Evolutionary conservation across 2,329 filamentous ascomycete genomes (phyloP).

Genomic region (Fusarium newnesense): DNA sequence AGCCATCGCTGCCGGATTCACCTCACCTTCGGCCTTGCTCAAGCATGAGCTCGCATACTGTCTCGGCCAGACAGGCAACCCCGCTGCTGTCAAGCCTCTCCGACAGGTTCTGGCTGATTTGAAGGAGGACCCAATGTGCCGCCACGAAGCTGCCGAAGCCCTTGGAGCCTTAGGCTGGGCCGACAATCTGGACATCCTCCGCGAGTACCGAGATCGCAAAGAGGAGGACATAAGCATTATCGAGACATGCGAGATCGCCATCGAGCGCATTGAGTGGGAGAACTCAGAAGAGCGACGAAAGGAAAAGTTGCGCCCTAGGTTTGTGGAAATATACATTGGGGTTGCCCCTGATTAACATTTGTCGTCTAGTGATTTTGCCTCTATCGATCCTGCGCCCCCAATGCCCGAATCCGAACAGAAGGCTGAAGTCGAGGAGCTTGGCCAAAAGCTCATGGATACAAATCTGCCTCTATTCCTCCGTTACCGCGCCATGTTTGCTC

Average conservation of each 20-base stretch:
- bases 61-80: slow-evolving; percentile 87
- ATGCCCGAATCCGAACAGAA: slow-evolving; percentile 76
- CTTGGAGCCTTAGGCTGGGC: slow-evolving; percentile 85
- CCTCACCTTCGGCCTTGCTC: slow-evolving; percentile 85
- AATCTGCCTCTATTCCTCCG: slow-evolving; percentile 85
- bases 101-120: slow-evolving; percentile 79
- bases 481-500: slow-evolving; percentile 97
- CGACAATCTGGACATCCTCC: slow-evolving; percentile 78
- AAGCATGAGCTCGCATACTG: slow-evolving; percentile 99
- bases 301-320: slow-evolving; percentile 88
- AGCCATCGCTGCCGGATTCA: slow-evolving; percentile 89
- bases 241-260: slow-evolving; percentile 97
- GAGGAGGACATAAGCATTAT: slow-evolving; percentile 84
- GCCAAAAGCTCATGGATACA: slow-evolving; percentile 81
- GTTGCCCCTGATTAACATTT: slow-evolving; percentile 44
- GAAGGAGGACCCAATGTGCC: slow-evolving; percentile 91
- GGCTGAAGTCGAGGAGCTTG: slow-evolving; percentile 81
- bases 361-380: slow-evolving; percentile 83
- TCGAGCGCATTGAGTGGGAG: slow-evolving; percentile 94
- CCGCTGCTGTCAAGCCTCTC: slow-evolving; percentile 77
- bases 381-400: slow-evolving; percentile 93
- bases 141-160: slow-evolving; percentile 96
- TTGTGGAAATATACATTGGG: slow-evolving; percentile 44
- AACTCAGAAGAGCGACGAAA: slow-evolving; percentile 75
- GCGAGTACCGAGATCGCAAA: slow-evolving; percentile 76